These are phyloP conservation scores for Pythium chondricola DNA, from an alignment of 352 stramenopile genomes.

Conservation along the genomic window DNA sequence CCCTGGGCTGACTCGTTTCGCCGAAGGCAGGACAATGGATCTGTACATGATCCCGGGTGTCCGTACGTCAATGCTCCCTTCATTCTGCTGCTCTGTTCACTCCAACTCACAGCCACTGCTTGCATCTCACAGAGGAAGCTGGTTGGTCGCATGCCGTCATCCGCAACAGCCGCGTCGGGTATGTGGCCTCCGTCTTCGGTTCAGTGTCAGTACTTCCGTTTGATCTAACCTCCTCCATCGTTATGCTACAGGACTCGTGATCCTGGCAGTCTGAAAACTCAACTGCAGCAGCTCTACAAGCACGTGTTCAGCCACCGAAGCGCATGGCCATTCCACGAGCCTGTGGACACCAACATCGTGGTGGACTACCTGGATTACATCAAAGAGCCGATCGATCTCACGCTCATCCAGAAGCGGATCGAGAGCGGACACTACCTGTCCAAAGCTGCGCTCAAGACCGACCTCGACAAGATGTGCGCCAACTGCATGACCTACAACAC, in stretches of 20 bases:
- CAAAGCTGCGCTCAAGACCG: conserved; percentile 88
- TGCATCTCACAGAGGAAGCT: conserved; percentile 55
- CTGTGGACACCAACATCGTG: conserved; percentile 93
- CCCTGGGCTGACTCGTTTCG: conserved; percentile 60
- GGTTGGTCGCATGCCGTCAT: conserved; percentile 82
- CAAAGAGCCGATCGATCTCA: conserved; percentile 91
- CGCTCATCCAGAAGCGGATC: conserved; percentile 79
- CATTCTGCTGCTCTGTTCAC: neutral
- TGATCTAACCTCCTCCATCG: neutral
- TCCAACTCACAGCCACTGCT: neutral
- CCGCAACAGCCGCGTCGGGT: conserved; percentile 82
- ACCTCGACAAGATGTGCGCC: conserved; percentile 95
- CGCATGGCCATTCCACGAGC: conserved; percentile 97
- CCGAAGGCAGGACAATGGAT: conserved; percentile 76
- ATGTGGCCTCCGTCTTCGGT: conserved; percentile 3
- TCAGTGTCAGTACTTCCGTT: neutral
- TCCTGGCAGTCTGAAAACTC: conserved; percentile 74
- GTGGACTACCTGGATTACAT: conserved; percentile 97
- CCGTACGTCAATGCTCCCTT: conserved; percentile 41
- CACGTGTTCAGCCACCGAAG: conserved; percentile 93
- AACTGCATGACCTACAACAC: conserved; percentile 98
- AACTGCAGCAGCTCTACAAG: conserved; percentile 84
- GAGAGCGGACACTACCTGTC: conserved; percentile 86
- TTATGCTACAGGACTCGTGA: conserved; percentile 49
- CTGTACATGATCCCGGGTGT: conserved; percentile 85